Evolutionary conservation across 371 early-diverging fungal species (phyloP), one percentile per base, ranked within the genome.

Genomic region (Mortierella polycephala): DNA sequence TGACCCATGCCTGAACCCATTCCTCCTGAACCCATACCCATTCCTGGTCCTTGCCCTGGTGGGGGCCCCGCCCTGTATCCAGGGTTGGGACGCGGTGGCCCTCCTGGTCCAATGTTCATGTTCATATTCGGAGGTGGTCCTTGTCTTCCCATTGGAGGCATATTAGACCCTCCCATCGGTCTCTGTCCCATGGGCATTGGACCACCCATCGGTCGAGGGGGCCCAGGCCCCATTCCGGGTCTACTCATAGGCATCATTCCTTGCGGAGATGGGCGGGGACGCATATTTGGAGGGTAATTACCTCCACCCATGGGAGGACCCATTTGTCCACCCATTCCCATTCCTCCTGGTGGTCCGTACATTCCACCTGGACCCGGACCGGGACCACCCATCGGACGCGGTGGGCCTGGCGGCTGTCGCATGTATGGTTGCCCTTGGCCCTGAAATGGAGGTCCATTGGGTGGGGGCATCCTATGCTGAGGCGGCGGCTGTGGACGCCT

Each of bases 401-500:
- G 71, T 41, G 72, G 79, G 8, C 64, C 68, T 44, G 30, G 62
- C n/a, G 41, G 54, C 51, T 39, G 66, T 8, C 71, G 67, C 72
- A 71, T 71, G 47, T 71, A 71, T 2, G 30, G 30, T 30, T 30
- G 30, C 30, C 30, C 30, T 44, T 67, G 79, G 12, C 68, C 69
- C 30, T 67, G 79, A 21, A 54, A 70, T 41, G 74, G 68, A 6
- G 68, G 71, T 40, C 76, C 76, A 50, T 62, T 75, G n/a, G 53
- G 68, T 5, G 64, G 68, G 18, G 56, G 64, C 79, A 68, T 71
- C 57, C 65, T 68, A 39, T 64, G 68, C 18, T 67, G 70, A 20
- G 59, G 71, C 6, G 72, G 79, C 30, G 67, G 71, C 61, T 55
- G 69, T 39, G 46, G 71, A 45, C 79, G 72, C 69, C 72, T 71